Percentiles rank a stretch among this genome's conserved stretches.
These are phyloP conservation scores for Lolium multiflorum DNA, from an alignment of 176 grass and related monocot genomes.

Conservation along the genomic window DNA sequence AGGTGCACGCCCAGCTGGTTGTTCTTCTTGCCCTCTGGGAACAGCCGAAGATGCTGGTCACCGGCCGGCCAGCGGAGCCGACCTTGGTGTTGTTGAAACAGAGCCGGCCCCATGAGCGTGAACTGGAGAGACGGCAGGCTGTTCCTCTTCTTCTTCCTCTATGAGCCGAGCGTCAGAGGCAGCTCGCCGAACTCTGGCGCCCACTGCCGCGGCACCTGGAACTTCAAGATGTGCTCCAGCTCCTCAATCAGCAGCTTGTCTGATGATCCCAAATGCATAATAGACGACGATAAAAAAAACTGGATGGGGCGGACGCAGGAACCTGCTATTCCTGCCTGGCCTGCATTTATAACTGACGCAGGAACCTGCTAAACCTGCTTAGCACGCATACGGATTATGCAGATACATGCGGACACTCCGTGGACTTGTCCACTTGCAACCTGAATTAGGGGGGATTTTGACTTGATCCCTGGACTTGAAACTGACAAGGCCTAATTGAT, in stretches of 20 bases:
- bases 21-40: constrained; percentile 82
- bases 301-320: too few relatives aligned
- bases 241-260: constrained; percentile 93
- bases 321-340: too few relatives aligned
- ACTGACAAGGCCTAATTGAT: not conserved
- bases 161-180: constrained; percentile 65
- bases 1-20: constrained; percentile 80
- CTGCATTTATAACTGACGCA: too few relatives aligned
- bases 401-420: too few relatives aligned
- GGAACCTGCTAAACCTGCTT: too few relatives aligned
- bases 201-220: constrained; percentile 88
- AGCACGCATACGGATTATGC: too few relatives aligned
- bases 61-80: constrained; percentile 73
- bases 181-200: constrained; percentile 88
- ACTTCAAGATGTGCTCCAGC: constrained; percentile 77
- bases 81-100: constrained; percentile 72
- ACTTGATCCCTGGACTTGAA: too few relatives aligned
- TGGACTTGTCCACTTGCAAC: too few relatives aligned
- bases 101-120: constrained; percentile 76
- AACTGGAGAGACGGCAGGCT: constrained; percentile 81
- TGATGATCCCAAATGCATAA: constrained; percentile 11
- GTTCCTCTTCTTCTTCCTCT: constrained; percentile 57
- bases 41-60: constrained; percentile 84
- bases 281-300: not conserved
- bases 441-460: too few relatives aligned